phyloP scores from a whole-genome alignment of 1,284 basidiomycete species.

The Boletellus deceptivus region DNA sequence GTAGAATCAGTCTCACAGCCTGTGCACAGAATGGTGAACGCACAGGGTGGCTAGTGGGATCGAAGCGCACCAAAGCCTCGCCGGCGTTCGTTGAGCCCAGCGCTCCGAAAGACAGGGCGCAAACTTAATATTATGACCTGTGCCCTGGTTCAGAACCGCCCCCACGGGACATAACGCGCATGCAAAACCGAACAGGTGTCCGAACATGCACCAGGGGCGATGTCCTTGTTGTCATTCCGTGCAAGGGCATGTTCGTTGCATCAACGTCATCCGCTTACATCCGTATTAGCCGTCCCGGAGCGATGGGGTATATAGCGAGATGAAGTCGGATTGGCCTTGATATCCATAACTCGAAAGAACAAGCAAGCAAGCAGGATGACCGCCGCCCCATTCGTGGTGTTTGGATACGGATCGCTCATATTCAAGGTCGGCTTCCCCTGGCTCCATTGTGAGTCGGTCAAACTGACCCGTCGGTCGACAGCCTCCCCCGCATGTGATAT shows the following conservation, averaged over 20 bases:
- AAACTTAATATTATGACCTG: background rate
- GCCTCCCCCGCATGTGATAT: constrained; percentile 69
- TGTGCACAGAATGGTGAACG: background rate
- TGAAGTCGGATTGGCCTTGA: background rate
- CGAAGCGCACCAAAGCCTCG: background rate
- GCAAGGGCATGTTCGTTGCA: background rate
- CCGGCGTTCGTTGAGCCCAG: background rate
- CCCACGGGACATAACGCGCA: background rate
- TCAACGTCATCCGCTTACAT: background rate
- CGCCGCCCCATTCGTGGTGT: constrained; percentile 54
- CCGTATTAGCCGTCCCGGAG: background rate
- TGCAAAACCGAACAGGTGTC: background rate
- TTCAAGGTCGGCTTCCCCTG: constrained; percentile 55
- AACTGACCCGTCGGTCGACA: constrained; percentile 27
- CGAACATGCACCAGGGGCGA: background rate
- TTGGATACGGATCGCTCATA: constrained; percentile 79
- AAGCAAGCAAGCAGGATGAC: constrained; percentile 10
- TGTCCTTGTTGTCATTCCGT: background rate
- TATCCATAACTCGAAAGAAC: background rate
- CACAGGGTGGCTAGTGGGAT: background rate
- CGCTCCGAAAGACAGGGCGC: background rate
- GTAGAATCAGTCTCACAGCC: background rate
- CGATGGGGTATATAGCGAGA: constrained; percentile 11
- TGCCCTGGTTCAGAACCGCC: background rate
- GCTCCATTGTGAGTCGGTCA: background rate